These are phyloP conservation scores for Phytophthora boehmeriae DNA, from an alignment of 352 stramenopile species.

Conservation along the genomic window DNA sequence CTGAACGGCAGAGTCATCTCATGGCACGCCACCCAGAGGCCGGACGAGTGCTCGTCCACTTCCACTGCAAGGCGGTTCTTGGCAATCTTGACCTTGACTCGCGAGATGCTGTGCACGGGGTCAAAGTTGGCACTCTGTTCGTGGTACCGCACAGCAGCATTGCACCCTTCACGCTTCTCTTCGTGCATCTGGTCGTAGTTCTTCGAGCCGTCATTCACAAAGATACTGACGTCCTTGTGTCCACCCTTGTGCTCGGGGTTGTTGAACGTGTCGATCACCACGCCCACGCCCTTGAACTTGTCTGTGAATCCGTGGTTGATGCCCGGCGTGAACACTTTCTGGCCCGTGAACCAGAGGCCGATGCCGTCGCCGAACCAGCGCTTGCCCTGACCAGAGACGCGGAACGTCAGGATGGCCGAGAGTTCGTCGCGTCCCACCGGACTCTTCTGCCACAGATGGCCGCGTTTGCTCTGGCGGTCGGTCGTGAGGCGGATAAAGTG, in stretches of 20 bases:
- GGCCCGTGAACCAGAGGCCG: slow-evolving; percentile 79
- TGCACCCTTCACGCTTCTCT: slow-evolving; percentile 71
- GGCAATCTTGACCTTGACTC: slow-evolving; percentile 80
- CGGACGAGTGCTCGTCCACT: slow-evolving; percentile 64
- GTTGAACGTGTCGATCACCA: slow-evolving; percentile 87
- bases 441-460: slow-evolving; percentile 78
- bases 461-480: slow-evolving; percentile 86
- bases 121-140: slow-evolving; percentile 81
- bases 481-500: slow-evolving; percentile 89
- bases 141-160: slow-evolving; percentile 80
- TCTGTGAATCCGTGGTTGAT: slow-evolving; percentile 82
- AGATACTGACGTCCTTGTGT: slow-evolving; percentile 86
- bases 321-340: slow-evolving; percentile 59
- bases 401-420: slow-evolving; percentile 78
- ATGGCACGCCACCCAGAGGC: slow-evolving; percentile 68
- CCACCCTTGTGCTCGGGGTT: slow-evolving; percentile 84
- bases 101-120: slow-evolving; percentile 80
- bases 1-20: slow-evolving; percentile 70
- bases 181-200: slow-evolving; percentile 68
- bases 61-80: slow-evolving; percentile 62
- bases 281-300: slow-evolving; percentile 73
- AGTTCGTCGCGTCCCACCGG: slow-evolving; percentile 57
- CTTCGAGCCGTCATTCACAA: slow-evolving; percentile 85
- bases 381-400: slow-evolving; percentile 82
- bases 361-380: slow-evolving; percentile 88